phyloP scores from a whole-genome alignment of 371 early-diverging fungal genomes.

The Lichtheimia ornata region DNA sequence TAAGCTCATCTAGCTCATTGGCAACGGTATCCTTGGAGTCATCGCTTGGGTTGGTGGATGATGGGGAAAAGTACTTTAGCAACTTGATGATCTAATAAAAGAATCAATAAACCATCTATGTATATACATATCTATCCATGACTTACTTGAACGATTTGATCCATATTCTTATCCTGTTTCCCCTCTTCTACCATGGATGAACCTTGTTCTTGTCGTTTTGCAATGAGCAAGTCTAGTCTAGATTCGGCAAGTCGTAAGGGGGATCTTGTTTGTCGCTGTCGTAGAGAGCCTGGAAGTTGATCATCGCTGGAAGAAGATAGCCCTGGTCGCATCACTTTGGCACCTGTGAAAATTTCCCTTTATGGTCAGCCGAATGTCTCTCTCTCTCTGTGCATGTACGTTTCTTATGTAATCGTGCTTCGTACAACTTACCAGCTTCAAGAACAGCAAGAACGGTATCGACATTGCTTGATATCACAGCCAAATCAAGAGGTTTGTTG shows the following conservation, averaged over 20 bases:
- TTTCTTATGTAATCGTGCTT: too few species aligned
- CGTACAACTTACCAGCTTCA: slow-evolving; percentile 32
- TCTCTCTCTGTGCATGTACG: neutral
- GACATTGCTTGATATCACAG: slow-evolving; percentile 46
- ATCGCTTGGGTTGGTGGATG: neutral
- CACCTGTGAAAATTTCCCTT: slow-evolving; percentile 12
- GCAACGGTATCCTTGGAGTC: neutral
- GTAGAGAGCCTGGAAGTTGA: neutral
- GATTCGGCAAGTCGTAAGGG: slow-evolving; percentile 42
- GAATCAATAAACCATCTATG: neutral
- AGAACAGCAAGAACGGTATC: slow-evolving; percentile 44
- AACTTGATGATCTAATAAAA: slow-evolving; percentile 36
- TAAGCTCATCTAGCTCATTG: slow-evolving; percentile 27
- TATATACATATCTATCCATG: neutral
- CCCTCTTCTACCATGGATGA: neutral
- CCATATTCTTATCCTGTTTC: slow-evolving; percentile 10
- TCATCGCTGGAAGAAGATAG: neutral
- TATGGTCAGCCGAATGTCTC: neutral
- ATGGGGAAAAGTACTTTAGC: slow-evolving; percentile 31
- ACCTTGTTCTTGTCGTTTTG: neutral
- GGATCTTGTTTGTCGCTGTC: slow-evolving; percentile 20
- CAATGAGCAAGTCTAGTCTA: slow-evolving; percentile 36
- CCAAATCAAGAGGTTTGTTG: slow-evolving; percentile 48
- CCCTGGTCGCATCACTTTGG: slow-evolving; percentile 16
- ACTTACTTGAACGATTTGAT: slow-evolving; percentile 24